A percentile compares a stretch with the other conserved stretches of the same genome.
Conservation (phyloP, 106 monocot species). For the Amphibolis antarctica region DNA sequence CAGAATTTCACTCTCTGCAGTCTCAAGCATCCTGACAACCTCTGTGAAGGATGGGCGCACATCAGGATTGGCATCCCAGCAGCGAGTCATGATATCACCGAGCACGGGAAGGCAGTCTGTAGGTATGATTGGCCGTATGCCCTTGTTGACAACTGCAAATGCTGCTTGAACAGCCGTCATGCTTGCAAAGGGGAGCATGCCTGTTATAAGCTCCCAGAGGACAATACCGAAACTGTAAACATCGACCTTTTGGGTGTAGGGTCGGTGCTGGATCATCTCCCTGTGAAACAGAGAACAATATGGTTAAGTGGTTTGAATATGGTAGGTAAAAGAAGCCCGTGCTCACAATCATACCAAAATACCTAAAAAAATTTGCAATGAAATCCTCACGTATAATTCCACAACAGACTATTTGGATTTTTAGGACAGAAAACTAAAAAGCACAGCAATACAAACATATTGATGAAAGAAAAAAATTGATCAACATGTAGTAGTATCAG, state of each 20-base stretch:
- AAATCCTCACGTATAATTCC: no score
- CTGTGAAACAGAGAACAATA: conserved; percentile 1
- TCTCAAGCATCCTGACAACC: conserved; percentile 14
- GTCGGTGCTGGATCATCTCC: conserved; percentile 26
- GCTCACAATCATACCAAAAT: no score
- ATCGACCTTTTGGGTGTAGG: conserved; percentile 22
- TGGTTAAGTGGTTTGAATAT: no score
- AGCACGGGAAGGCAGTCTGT: conserved; percentile 13
- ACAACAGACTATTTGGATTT: no score
- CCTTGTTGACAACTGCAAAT: conserved; percentile 23
- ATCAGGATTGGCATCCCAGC: conserved; percentile 17
- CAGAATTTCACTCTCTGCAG: conserved; percentile 12
- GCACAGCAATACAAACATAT: no score
- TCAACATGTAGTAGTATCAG: no score
- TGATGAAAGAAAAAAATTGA: no score
- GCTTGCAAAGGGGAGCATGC: conserved; percentile 19
- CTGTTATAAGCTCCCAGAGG: conserved; percentile 22
- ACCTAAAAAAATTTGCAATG: no score
- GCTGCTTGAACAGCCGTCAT: conserved; percentile 24
- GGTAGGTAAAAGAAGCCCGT: no score
- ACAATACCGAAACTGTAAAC: conserved; percentile 25
- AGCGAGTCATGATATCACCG: conserved; percentile 18
- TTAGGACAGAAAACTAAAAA: no score
- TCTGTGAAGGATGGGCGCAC: conserved; percentile 15
- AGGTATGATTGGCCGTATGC: conserved; percentile 9